Evolutionary conservation across 305 asterid species (phyloP).

Genomic region (Coffea humblotiana): DNA sequence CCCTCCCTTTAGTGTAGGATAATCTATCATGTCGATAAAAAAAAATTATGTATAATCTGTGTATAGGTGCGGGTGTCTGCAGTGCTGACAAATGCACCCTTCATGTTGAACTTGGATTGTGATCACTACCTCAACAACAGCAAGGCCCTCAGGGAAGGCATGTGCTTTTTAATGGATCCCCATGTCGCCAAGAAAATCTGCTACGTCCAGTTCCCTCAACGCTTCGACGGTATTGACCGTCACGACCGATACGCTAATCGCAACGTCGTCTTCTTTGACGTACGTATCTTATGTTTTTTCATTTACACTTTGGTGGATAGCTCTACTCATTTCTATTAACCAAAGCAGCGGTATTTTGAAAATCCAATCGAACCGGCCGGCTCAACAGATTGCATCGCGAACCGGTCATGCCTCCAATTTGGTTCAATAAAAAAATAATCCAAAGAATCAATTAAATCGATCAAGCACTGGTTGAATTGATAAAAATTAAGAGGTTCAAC

Average conservation of each 20-base stretch:
- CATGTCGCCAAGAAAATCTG: constrained; percentile 80
- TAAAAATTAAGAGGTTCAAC: too few species aligned
- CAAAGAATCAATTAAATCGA: too few species aligned
- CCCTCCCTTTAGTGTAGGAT: too few species aligned
- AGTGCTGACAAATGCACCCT: constrained; percentile 79
- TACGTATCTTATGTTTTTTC: constrained; percentile 26
- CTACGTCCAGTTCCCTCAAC: constrained; percentile 79
- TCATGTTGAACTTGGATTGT: constrained; percentile 81
- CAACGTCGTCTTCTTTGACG: constrained; percentile 79
- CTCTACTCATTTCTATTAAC: too few species aligned
- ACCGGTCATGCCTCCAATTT: too few species aligned
- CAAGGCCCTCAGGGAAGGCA: constrained; percentile 74
- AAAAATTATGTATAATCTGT: too few species aligned
- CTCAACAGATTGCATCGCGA: too few species aligned
- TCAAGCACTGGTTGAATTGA: fast-evolving
- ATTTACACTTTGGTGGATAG: too few species aligned
- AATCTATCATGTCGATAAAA: too few species aligned
- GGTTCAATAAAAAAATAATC: too few species aligned
- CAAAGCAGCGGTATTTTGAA: too few species aligned
- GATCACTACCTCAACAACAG: constrained; percentile 85
- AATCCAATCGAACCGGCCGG: too few species aligned
- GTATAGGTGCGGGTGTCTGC: constrained; percentile 73
- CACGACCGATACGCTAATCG: constrained; percentile 88
- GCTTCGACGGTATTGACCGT: constrained; percentile 82
- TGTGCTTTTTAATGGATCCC: constrained; percentile 90